These are phyloP conservation scores for Iberis pinnata DNA, from an alignment of 345 rosid genomes.

Conservation along the genomic window DNA sequence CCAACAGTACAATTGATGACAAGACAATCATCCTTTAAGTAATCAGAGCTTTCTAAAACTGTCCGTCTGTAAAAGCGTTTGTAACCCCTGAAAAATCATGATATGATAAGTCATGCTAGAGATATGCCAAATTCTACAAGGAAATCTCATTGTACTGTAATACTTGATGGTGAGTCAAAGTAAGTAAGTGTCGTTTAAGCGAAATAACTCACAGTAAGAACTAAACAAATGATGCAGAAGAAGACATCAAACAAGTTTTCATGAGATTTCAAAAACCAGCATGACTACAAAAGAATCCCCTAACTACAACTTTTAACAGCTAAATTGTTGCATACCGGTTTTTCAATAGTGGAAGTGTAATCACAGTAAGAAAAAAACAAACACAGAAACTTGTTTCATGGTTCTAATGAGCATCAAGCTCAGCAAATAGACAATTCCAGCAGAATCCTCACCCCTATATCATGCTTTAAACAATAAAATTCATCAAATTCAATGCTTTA, in stretches of 20 bases:
- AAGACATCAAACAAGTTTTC: not conserved
- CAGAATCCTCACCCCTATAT: too few relatives aligned
- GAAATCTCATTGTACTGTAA: not conserved
- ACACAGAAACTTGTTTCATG: not conserved
- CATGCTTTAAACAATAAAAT: not conserved
- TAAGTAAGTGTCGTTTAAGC: too few relatives aligned
- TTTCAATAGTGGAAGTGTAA: not conserved
- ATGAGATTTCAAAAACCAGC: slow-evolving; percentile 1
- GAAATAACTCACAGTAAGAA: not conserved
- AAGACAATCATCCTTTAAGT: slow-evolving; percentile 73
- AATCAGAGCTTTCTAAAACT: slow-evolving; percentile 70
- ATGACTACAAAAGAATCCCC: not conserved
- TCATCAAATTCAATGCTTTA: not conserved
- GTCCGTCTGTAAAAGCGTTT: slow-evolving; percentile 75
- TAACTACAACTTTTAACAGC: not conserved
- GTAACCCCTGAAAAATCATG: slow-evolving; percentile 79
- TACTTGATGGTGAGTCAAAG: not conserved
- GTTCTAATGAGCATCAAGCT: too few relatives aligned
- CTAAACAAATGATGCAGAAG: slow-evolving; percentile 4
- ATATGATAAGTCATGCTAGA: slow-evolving; percentile 6
- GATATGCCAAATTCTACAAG: not conserved
- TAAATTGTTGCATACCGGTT: too few relatives aligned
- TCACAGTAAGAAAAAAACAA: not conserved
- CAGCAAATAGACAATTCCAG: too few relatives aligned
- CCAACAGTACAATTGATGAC: slow-evolving; percentile 86